phyloP scores from a whole-genome alignment of 441 rosid species.

The Macaranga tanarius region DNA sequence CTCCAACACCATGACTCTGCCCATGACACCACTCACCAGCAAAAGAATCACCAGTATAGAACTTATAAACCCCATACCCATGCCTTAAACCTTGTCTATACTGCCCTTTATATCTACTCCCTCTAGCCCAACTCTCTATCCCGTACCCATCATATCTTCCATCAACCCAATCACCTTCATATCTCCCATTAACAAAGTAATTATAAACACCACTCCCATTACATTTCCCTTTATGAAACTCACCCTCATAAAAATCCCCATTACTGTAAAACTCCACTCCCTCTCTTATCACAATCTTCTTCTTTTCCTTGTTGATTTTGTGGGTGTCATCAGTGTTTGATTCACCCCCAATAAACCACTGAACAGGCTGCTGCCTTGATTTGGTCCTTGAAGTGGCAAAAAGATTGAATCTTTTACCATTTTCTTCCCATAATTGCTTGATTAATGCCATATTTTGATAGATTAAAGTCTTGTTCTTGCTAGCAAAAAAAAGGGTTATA shows the following conservation, averaged over 20 bases:
- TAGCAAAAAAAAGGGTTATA: slow-evolving; percentile 68
- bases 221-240: slow-evolving; percentile 73
- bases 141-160: slow-evolving; percentile 91
- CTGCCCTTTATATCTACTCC: slow-evolving; percentile 85
- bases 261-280: slow-evolving; percentile 89
- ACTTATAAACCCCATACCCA: slow-evolving; percentile 73
- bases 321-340: slow-evolving; percentile 30
- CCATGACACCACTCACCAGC: slow-evolving; percentile 93
- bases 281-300: slow-evolving; percentile 45
- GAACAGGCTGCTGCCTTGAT: slow-evolving; percentile 44
- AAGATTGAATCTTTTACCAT: slow-evolving; percentile 32
- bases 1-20: slow-evolving; percentile 84
- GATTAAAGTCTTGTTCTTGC: slow-evolving; percentile 60
- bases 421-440: slow-evolving; percentile 49
- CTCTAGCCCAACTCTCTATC: slow-evolving; percentile 89
- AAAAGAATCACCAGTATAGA: slow-evolving; percentile 82
- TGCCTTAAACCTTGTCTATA: slow-evolving; percentile 76
- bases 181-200: slow-evolving; percentile 71
- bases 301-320: slow-evolving; percentile 24
- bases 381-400: slow-evolving; percentile 34
- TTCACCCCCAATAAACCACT: slow-evolving; percentile 73
- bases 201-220: slow-evolving; percentile 94
- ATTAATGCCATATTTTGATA: slow-evolving; percentile 39
- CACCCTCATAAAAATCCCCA: slow-evolving; percentile 94
- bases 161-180: slow-evolving; percentile 93